Evolutionary conservation across 2,329 filamentous ascomycete species (phyloP).

Genomic region (Mycosphaerella sp.): DNA sequence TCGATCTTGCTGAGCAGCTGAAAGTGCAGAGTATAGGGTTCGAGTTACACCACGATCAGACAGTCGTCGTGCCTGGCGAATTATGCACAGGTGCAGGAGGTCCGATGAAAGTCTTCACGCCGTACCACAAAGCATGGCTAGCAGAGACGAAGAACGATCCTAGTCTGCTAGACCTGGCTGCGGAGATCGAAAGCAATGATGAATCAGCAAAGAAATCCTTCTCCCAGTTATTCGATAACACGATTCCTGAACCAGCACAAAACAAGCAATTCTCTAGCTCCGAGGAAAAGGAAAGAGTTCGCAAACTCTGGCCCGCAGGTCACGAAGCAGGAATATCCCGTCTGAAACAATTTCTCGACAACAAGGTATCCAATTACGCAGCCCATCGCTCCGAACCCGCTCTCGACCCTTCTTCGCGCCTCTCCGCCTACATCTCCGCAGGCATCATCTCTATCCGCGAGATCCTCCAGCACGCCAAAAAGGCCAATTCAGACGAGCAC

Average conservation of each 20-base stretch:
- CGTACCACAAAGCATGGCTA: slow-evolving; percentile 47
- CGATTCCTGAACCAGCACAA: slow-evolving; percentile 36
- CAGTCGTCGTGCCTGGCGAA: slow-evolving; percentile 43
- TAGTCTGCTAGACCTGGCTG: slow-evolving; percentile 39
- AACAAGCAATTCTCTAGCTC: slow-evolving; percentile 39
- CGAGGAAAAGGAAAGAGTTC: slow-evolving; percentile 38
- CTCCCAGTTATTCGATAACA: slow-evolving; percentile 52
- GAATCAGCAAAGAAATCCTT: slow-evolving; percentile 45
- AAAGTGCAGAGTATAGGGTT: slow-evolving; percentile 36
- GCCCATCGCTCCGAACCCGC: slow-evolving; percentile 41
- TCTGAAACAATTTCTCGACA: slow-evolving; percentile 38
- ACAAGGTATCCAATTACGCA: slow-evolving; percentile 38
- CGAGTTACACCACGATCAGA: slow-evolving; percentile 46
- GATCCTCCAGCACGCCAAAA: slow-evolving; percentile 38
- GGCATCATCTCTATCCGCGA: slow-evolving; percentile 44
- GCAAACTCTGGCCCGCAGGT: slow-evolving; percentile 43
- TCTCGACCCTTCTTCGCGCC: slow-evolving; percentile 38
- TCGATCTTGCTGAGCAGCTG: slow-evolving; percentile 38
- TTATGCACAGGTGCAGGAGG: slow-evolving; percentile 40
- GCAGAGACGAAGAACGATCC: slow-evolving; percentile 39
- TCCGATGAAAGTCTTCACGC: slow-evolving; percentile 49
- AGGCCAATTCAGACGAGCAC: slow-evolving; percentile 41
- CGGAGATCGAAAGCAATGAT: slow-evolving; percentile 41
- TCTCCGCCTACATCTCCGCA: slow-evolving; percentile 43
- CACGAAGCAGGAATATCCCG: slow-evolving; percentile 40